Conservation (phyloP, 495 filamentous ascomycete genomes). For the Hypoxylon perforatum region DNA sequence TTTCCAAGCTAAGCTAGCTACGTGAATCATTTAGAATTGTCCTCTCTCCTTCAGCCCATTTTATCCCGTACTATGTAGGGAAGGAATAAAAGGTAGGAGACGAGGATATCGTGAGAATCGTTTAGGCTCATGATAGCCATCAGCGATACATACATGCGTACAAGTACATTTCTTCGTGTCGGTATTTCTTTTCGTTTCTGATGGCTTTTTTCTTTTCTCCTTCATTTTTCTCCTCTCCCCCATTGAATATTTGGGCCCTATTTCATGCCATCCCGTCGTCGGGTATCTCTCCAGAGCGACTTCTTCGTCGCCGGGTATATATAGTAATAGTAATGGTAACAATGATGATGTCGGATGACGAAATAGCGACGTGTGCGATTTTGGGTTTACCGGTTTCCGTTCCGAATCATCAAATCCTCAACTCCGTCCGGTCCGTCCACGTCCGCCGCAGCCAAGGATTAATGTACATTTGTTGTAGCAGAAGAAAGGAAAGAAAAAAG, state of each 20-base stretch:
- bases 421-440: neutral
- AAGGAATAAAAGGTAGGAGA: neutral
- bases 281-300: slow-evolving; percentile 4
- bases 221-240: neutral
- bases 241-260: neutral
- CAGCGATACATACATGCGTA: slow-evolving; percentile 16
- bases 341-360: neutral
- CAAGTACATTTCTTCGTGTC: slow-evolving; percentile 29
- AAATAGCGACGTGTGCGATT: neutral
- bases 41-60: neutral
- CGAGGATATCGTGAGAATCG: slow-evolving; percentile 13
- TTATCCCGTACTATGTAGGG: neutral
- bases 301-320: slow-evolving; percentile 24
- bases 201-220: neutral
- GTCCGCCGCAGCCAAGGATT: neutral
- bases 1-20: neutral
- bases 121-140: slow-evolving; percentile 12
- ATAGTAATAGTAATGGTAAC: slow-evolving; percentile 13
- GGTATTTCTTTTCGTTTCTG: neutral
- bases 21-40: slow-evolving; percentile 22
- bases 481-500: neutral
- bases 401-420: neutral
- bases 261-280: neutral
- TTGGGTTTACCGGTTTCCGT: neutral
- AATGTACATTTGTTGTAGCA: neutral